A percentile compares a stretch with the other conserved stretches of the same genome.
These are phyloP conservation scores for Tetrapisispora nanseiensis DNA, from an alignment of 805 yeast species.

Conservation along the genomic window DNA sequence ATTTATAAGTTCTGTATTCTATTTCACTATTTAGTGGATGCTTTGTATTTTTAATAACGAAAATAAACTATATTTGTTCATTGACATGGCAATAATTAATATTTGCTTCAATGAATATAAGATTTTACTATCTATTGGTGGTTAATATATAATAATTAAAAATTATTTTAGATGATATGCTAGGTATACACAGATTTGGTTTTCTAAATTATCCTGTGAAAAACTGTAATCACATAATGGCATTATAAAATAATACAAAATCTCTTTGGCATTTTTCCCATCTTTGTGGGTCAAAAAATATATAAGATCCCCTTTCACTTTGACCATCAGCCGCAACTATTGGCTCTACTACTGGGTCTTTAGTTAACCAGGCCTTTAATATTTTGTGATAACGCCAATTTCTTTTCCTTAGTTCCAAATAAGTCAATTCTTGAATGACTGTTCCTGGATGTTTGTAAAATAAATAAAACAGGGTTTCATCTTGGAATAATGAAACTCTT, in stretches of 20 bases:
- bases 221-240: conserved; percentile 38
- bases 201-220: background rate
- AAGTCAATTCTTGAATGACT: conserved; percentile 85
- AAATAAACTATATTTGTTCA: too few relatives aligned
- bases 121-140: background rate
- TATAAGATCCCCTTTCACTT: conserved; percentile 86
- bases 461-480: conserved; percentile 86
- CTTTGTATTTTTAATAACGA: too few relatives aligned
- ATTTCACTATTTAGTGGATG: too few relatives aligned
- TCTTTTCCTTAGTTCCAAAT: conserved; percentile 79
- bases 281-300: conserved; percentile 88
- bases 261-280: conserved; percentile 90
- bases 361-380: conserved; percentile 92
- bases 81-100: background rate
- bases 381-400: conserved; percentile 98
- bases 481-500: conserved; percentile 58
- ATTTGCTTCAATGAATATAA: background rate
- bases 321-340: conserved; percentile 59
- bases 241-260: conserved; percentile 49
- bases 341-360: conserved; percentile 85
- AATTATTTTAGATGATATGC: background rate
- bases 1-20: too few relatives aligned
- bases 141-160: background rate
- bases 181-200: background rate
- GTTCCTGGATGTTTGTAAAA: conserved; percentile 92